Percentiles rank a stretch among this genome's conserved stretches.
Evolutionary conservation across 2,329 filamentous ascomycete species (phyloP).

Genomic region (Aspergillus chevalieri): DNA sequence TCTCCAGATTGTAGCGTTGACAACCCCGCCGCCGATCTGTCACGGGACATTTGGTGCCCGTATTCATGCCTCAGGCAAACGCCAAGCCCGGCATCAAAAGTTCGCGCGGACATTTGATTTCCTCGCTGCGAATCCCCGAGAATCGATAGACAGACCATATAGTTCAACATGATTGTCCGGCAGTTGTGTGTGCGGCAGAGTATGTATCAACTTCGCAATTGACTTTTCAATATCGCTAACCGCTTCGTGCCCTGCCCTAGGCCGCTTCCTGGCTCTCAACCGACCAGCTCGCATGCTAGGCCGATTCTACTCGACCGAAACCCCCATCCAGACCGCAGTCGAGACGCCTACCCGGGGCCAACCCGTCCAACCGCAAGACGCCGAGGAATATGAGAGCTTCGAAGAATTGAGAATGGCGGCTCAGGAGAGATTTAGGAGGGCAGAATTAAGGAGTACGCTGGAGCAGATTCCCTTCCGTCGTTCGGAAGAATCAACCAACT

Average conservation of each 20-base stretch:
- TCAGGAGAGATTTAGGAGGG: constrained; percentile 10
- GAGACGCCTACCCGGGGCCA: constrained; percentile 12
- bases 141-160: constrained; percentile 6
- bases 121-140: neutral
- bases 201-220: constrained; percentile 17
- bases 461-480: neutral
- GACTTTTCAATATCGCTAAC: constrained; percentile 10
- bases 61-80: constrained; percentile 19
- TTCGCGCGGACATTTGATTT: constrained; percentile 24
- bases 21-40: neutral
- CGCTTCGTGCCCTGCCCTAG: constrained; percentile 11
- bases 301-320: constrained; percentile 30
- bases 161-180: constrained; percentile 37
- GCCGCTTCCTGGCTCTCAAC: constrained; percentile 31
- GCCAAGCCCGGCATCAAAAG: constrained; percentile 33
- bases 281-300: constrained; percentile 26
- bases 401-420: constrained; percentile 5
- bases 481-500: neutral
- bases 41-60: neutral
- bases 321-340: constrained; percentile 19
- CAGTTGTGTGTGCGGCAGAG: constrained; percentile 35
- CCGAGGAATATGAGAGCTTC: neutral
- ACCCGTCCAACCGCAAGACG: constrained; percentile 7
- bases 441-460: constrained; percentile 20
- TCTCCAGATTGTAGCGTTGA: neutral